Conservation (phyloP, 2,329 filamentous ascomycete species). For the Tolypocladium album region DNA sequence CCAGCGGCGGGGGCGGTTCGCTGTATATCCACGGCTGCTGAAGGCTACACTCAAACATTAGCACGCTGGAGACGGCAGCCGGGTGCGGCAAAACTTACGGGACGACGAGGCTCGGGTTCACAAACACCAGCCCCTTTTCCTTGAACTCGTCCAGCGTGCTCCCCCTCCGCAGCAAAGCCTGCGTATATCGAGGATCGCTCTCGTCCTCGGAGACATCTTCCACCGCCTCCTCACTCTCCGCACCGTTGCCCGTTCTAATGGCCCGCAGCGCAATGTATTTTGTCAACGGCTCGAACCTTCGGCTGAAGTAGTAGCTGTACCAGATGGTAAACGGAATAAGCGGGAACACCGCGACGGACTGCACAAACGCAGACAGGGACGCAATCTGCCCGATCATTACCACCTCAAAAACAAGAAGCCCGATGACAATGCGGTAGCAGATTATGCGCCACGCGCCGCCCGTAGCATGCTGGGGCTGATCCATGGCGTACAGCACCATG, state of each 20-base stretch:
- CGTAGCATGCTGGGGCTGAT: slow-evolving; percentile 88
- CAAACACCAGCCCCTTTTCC: slow-evolving; percentile 59
- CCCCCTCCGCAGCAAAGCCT: slow-evolving; percentile 35
- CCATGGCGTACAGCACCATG: slow-evolving; percentile 95
- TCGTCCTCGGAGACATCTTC: slow-evolving; percentile 27
- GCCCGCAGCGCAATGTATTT: slow-evolving; percentile 86
- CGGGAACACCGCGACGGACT: slow-evolving; percentile 63
- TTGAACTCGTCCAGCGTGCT: slow-evolving; percentile 63
- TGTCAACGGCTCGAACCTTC: slow-evolving; percentile 78
- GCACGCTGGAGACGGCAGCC: neutral
- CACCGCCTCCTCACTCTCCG: slow-evolving; percentile 23
- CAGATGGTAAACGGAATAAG: slow-evolving; percentile 73
- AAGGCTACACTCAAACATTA: slow-evolving; percentile 31
- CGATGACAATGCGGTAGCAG: slow-evolving; percentile 80
- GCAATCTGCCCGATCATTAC: slow-evolving; percentile 84
- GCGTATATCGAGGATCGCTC: slow-evolving; percentile 31
- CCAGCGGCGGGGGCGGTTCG: slow-evolving; percentile 35
- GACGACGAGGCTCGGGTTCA: slow-evolving; percentile 63
- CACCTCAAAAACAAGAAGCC: slow-evolving; percentile 78
- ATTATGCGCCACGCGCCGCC: slow-evolving; percentile 96
- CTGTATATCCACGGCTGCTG: slow-evolving; percentile 59
- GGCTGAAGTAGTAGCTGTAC: slow-evolving; percentile 75
- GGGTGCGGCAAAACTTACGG: slow-evolving; percentile 31
- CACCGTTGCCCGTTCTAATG: slow-evolving; percentile 45
- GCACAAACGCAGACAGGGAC: slow-evolving; percentile 59